Conservation (phyloP, 306 rosid genomes). For the Begonia peltatifolia region DNA sequence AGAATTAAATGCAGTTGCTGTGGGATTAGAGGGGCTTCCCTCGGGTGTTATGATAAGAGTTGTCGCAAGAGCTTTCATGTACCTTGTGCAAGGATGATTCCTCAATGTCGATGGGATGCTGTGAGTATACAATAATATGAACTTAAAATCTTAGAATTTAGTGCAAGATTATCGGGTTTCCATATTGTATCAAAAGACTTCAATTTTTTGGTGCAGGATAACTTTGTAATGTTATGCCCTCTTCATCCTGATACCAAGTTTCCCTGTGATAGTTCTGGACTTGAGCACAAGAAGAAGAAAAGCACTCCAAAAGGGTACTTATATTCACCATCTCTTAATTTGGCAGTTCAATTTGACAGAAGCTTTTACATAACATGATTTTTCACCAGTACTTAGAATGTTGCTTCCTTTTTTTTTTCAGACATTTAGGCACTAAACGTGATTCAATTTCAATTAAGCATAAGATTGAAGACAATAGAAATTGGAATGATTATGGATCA, state of each 20-base stretch:
- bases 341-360: background rate
- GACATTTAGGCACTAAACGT: constrained; percentile 11
- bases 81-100: constrained; percentile 69
- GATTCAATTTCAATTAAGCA: constrained; percentile 17
- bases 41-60: constrained; percentile 71
- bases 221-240: constrained; percentile 89
- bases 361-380: constrained; percentile 1
- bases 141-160: background rate
- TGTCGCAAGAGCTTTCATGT: constrained; percentile 93
- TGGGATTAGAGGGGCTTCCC: constrained; percentile 78
- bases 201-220: constrained; percentile 30
- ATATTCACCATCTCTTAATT: background rate
- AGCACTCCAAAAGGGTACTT: constrained; percentile 21
- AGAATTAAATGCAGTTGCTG: constrained; percentile 77
- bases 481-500: constrained; percentile 22
- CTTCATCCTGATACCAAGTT: constrained; percentile 48
- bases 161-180: background rate
- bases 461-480: constrained; percentile 10
- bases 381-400: constrained; percentile 4
- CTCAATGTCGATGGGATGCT: constrained; percentile 82
- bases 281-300: constrained; percentile 27
- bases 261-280: constrained; percentile 42
- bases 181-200: background rate
- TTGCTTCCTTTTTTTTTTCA: constrained; percentile 10
- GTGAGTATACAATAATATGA: constrained; percentile 21